These are phyloP conservation scores for Thalia dealbata DNA, from an alignment of 176 grass and related monocot genomes.

Conservation along the genomic window DNA sequence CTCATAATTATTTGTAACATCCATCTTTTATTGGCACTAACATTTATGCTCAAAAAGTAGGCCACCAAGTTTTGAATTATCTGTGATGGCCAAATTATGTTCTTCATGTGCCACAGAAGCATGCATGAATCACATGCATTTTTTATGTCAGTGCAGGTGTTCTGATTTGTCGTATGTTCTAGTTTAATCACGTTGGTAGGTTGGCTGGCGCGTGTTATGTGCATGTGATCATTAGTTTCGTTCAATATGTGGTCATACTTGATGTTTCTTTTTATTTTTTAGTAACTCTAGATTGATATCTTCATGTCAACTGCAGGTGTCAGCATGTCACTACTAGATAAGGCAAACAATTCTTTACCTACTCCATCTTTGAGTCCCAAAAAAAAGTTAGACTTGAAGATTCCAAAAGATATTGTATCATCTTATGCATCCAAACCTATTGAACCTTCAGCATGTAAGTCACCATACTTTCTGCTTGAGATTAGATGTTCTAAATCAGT, in stretches of 20 bases:
- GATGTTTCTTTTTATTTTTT: neutral
- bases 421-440: conserved; percentile 69
- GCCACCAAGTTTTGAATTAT: neutral
- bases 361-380: conserved; percentile 35
- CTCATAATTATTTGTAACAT: neutral
- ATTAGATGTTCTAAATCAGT: neutral
- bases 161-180: no score
- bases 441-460: conserved; percentile 78
- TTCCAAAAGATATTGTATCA: conserved; percentile 46
- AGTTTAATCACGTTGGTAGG: neutral
- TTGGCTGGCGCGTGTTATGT: neutral
- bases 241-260: neutral
- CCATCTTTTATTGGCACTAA: neutral
- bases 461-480: conserved; percentile 4
- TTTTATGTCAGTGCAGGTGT: neutral
- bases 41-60: neutral
- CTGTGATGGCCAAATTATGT: neutral
- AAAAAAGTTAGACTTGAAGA: conserved; percentile 44
- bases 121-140: neutral
- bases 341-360: conserved; percentile 39
- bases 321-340: conserved; percentile 42
- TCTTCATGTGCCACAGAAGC: neutral
- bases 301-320: conserved; percentile 30
- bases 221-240: neutral
- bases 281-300: conserved; percentile 5